Percentiles rank a stretch among this genome's conserved stretches.
These are phyloP conservation scores for Thielaviopsis musarum DNA, from an alignment of 2,329 filamentous ascomycete species.

Conservation along the genomic window DNA sequence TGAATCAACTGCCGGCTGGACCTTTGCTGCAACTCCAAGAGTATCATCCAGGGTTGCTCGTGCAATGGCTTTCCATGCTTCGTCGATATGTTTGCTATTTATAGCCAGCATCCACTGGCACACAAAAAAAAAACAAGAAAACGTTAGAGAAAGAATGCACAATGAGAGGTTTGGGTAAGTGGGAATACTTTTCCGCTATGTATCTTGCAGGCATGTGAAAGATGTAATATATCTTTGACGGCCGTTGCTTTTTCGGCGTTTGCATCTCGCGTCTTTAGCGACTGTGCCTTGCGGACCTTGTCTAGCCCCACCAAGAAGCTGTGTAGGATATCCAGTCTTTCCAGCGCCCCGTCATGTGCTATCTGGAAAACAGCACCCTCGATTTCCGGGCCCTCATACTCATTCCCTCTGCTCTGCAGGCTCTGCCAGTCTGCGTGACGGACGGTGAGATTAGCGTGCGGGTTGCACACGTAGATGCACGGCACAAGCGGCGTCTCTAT, in stretches of 20 bases:
- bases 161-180: neutral
- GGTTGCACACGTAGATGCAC: conserved; percentile 64
- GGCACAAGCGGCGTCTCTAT: conserved; percentile 26
- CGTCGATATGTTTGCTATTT: conserved; percentile 33
- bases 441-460: conserved; percentile 27
- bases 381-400: conserved; percentile 32
- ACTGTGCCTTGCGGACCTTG: conserved; percentile 19
- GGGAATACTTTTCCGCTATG: conserved; percentile 43
- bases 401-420: conserved; percentile 26
- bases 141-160: neutral
- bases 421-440: conserved; percentile 20
- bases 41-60: conserved; percentile 49
- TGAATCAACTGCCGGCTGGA: conserved; percentile 36
- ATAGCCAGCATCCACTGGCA: conserved; percentile 61
- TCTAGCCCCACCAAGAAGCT: conserved; percentile 33
- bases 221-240: conserved; percentile 36
- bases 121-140: neutral
- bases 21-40: conserved; percentile 58
- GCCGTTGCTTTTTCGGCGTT: conserved; percentile 32
- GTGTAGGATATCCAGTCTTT: conserved; percentile 29
- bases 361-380: conserved; percentile 27
- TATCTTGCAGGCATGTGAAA: conserved; percentile 43
- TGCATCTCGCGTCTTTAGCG: conserved; percentile 28
- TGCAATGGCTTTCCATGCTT: conserved; percentile 49
- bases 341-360: conserved; percentile 35